phyloP scores from a whole-genome alignment of 768 basidiomycete species.

The Boletus rubescentipes region DNA sequence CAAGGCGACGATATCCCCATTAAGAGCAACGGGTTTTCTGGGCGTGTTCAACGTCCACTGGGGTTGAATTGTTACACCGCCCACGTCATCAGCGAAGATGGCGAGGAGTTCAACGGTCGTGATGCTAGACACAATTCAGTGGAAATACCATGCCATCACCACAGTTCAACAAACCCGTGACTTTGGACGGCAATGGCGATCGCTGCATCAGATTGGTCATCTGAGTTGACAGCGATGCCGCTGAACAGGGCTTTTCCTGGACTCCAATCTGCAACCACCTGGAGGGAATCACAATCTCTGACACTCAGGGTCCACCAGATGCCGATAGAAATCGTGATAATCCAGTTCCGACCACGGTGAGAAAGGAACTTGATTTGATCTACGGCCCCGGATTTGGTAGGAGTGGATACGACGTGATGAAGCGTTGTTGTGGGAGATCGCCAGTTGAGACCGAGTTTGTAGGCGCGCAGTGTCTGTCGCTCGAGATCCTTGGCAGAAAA shows the following conservation, averaged over 20 bases:
- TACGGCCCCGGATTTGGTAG: slow-evolving; percentile 42
- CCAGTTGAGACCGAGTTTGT: slow-evolving; percentile 53
- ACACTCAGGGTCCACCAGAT: slow-evolving; percentile 61
- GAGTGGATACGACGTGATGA: slow-evolving; percentile 16
- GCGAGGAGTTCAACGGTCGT: slow-evolving; percentile 31
- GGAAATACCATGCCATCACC: background rate
- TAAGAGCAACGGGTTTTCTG: slow-evolving; percentile 47
- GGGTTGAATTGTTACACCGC: slow-evolving; percentile 28
- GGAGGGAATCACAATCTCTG: slow-evolving; percentile 44
- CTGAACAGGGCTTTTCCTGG: slow-evolving; percentile 52
- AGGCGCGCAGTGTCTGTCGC: slow-evolving; percentile 42
- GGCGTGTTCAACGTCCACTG: slow-evolving; percentile 38
- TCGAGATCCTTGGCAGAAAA: slow-evolving; percentile 47
- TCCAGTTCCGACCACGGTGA: slow-evolving; percentile 40
- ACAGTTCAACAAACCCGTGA: slow-evolving; percentile 40
- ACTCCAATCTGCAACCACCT: slow-evolving; percentile 48
- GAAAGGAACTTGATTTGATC: slow-evolving; percentile 56
- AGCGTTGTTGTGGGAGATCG: slow-evolving; percentile 21
- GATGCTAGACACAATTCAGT: slow-evolving; percentile 20
- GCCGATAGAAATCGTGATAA: slow-evolving; percentile 55
- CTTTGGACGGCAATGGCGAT: slow-evolving; percentile 52
- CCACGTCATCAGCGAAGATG: slow-evolving; percentile 8
- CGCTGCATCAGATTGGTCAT: slow-evolving; percentile 42
- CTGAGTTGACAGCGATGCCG: slow-evolving; percentile 50
- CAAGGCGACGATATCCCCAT: slow-evolving; percentile 52